Percentiles rank a stretch among this genome's conserved stretches.
Evolutionary conservation across 2,329 filamentous ascomycete species (phyloP).

Genomic region (Aspergillus sp.): DNA sequence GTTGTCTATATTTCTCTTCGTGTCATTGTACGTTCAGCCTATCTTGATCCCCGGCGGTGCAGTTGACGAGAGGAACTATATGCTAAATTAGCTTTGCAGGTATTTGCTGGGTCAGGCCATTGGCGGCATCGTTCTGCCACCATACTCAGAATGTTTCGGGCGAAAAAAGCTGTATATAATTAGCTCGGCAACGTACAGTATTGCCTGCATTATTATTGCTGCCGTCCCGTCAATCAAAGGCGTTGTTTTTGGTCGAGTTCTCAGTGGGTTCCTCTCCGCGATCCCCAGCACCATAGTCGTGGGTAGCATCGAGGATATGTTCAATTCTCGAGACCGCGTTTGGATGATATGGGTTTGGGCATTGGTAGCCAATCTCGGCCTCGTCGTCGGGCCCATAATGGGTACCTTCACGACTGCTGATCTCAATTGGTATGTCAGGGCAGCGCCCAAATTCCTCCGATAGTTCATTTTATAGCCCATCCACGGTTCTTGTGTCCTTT

Average conservation of each 20-base stretch:
- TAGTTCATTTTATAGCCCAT: neutral
- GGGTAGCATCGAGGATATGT: constrained; percentile 53
- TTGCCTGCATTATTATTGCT: constrained; percentile 40
- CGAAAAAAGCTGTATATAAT: constrained; percentile 37
- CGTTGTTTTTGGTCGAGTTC: constrained; percentile 43
- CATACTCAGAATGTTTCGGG: constrained; percentile 40
- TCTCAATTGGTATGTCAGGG: constrained; percentile 36
- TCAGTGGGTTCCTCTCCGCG: constrained; percentile 48
- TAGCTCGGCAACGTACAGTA: constrained; percentile 28
- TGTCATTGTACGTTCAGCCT: constrained; percentile 15
- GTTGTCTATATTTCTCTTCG: constrained; percentile 32
- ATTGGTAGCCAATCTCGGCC: constrained; percentile 42
- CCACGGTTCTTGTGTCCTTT: neutral
- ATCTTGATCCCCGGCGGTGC: neutral
- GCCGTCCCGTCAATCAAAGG: constrained; percentile 35
- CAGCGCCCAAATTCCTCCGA: neutral
- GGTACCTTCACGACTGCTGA: constrained; percentile 41
- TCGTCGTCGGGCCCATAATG: constrained; percentile 47
- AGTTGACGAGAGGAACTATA: neutral
- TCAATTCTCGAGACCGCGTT: constrained; percentile 45
- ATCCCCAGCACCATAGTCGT: constrained; percentile 50
- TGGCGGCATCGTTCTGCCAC: constrained; percentile 36
- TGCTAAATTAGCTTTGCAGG: constrained; percentile 14
- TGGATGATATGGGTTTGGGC: constrained; percentile 51
- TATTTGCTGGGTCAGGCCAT: constrained; percentile 36